phyloP scores from a whole-genome alignment of 1,284 basidiomycete genomes.

The Cryptococcus sp. region DNA sequence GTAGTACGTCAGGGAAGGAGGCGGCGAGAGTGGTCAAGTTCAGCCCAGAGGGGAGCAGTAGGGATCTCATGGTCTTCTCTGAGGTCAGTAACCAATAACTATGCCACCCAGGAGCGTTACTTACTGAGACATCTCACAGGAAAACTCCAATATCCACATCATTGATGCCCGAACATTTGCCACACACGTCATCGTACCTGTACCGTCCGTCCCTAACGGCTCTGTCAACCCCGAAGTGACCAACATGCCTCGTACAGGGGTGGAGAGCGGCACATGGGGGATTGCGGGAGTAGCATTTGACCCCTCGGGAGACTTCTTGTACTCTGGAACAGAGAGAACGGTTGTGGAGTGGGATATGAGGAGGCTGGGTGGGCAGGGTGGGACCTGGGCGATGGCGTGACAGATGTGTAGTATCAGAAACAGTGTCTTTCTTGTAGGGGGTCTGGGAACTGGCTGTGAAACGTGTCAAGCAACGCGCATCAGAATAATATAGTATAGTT shows the following conservation, averaged over 20 bases:
- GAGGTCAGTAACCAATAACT: constrained; percentile 27
- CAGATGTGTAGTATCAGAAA: neutral
- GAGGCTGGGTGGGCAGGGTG: constrained; percentile 32
- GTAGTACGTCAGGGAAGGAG: constrained; percentile 37
- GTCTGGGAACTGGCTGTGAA: no score
- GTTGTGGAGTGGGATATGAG: constrained; percentile 50
- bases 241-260: constrained; percentile 6
- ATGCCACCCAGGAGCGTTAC: neutral
- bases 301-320: constrained; percentile 47
- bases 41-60: constrained; percentile 42
- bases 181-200: constrained; percentile 43
- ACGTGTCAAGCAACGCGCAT: no score
- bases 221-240: constrained; percentile 7
- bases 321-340: constrained; percentile 47
- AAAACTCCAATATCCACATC: constrained; percentile 48
- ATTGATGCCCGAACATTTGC: constrained; percentile 49
- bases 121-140: constrained; percentile 19
- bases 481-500: no score
- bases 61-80: constrained; percentile 49
- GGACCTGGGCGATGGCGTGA: constrained; percentile 42
- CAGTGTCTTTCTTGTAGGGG: no score
- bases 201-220: constrained; percentile 28
- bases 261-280: constrained; percentile 38
- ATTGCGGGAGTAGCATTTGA: constrained; percentile 48
- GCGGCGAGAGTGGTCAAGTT: constrained; percentile 50